A percentile compares a stretch with the other conserved stretches of the same genome.
phyloP scores from a whole-genome alignment of 2,329 filamentous ascomycete genomes.

The Thyridium curvatum region DNA sequence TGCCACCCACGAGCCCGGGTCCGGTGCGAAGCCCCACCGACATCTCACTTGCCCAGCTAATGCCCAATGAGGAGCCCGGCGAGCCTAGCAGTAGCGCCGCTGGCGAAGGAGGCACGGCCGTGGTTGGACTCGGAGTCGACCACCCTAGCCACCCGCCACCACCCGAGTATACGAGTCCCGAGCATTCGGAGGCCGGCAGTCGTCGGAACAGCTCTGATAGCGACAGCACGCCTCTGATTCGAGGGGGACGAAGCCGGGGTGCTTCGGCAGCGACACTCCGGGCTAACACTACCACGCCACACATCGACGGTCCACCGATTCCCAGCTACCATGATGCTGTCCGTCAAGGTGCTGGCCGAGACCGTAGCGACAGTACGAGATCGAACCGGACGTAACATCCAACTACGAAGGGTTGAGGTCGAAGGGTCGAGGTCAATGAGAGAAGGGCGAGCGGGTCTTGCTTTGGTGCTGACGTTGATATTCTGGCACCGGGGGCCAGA shows the following conservation, averaged over 20 bases:
- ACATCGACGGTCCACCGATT: constrained; percentile 53
- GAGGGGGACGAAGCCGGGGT: constrained; percentile 42
- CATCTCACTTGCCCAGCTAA: constrained; percentile 85
- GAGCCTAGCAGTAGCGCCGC: constrained; percentile 58
- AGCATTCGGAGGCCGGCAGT: constrained; percentile 51
- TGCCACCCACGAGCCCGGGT: constrained; percentile 77
- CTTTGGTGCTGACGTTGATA: too few species aligned
- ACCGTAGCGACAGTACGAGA: constrained; percentile 34
- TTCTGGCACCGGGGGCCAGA: too few species aligned
- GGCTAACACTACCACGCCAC: constrained; percentile 9
- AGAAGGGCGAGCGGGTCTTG: too few species aligned
- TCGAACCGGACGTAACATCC: constrained; percentile 2
- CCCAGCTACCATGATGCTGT: constrained; percentile 78
- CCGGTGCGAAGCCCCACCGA: constrained; percentile 89
- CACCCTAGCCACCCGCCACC: constrained; percentile 60
- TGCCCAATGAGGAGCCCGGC: constrained; percentile 64
- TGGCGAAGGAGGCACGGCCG: constrained; percentile 20
- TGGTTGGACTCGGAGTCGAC: constrained; percentile 40
- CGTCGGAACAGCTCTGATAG: constrained; percentile 52
- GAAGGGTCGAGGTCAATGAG: too few species aligned
- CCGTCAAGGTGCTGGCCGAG: constrained; percentile 41
- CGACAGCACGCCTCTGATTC: constrained; percentile 47
- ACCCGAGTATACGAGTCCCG: constrained; percentile 64
- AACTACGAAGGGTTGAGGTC: too few species aligned
- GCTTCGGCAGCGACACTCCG: constrained; percentile 36